Base-by-base conservation (phyloP, 345 rosid species). In the Eucalyptus victrix region DNA sequence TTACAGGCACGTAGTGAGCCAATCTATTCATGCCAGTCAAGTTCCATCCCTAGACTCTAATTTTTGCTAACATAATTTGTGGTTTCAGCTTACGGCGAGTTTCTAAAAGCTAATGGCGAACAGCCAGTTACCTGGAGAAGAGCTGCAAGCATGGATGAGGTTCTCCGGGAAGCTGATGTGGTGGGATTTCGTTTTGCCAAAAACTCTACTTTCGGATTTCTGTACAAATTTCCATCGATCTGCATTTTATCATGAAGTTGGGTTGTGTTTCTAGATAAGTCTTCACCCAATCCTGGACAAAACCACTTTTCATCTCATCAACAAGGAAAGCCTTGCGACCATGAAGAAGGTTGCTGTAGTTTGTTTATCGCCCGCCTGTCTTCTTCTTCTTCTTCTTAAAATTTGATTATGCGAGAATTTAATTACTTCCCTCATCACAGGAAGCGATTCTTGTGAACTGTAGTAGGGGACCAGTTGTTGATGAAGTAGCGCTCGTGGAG, bases 401-500 rank as follows among this genome's bases (percentile, higher is more conserved):
- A 65, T 89, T 85, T 37, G 14, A 40, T 76, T 76, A 37, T 37
- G 83, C 5, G 9, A 37, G 83, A 19, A 37, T 76, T 37, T 76
- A 76, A 76, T 76, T 86, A 85, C 76, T 69, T n/a, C 19, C 88
- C 26, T 54, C 21, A 51, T 53, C 90, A 42, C 90, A 97, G 99
- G 99, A 98, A 93, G 99, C 99, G 54, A 94, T 98, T 92, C 99
- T 96, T 90, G 91, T 97, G 87, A 98, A 98, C 94, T 98, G 99
- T 58, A 97, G 99, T 60, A 94, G 99, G 90, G 99, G 99, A 13
- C 99, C 99, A 0, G 99, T 98, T 69, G 86, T 98, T 67, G 99
- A 98, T 89, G 99, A 98, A 92, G 98, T 89, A 89, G 99, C 99
- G 80, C 95, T 98, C 3, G 99, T 98, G 47, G 94, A 96, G 60